phyloP scores from a whole-genome alignment of 2,329 filamentous ascomycete genomes.

The Dactylonectria macrodidyma region DNA sequence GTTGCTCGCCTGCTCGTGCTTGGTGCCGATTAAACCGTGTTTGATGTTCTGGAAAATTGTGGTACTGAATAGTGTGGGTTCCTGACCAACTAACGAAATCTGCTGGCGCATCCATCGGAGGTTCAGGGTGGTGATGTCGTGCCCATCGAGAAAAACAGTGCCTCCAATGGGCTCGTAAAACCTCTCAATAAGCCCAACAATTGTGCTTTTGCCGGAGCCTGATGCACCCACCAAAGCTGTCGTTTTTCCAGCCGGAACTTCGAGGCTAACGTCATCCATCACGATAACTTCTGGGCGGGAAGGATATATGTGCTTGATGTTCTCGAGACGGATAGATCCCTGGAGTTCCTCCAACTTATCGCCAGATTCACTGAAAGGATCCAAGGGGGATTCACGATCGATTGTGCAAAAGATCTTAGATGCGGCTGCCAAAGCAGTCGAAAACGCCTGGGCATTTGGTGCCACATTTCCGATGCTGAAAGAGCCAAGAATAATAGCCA shows the following conservation, averaged over 20 bases:
- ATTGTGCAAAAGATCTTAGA: slow-evolving; percentile 89
- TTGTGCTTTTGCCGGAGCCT: slow-evolving; percentile 66
- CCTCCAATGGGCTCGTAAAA: slow-evolving; percentile 67
- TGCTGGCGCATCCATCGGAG: slow-evolving; percentile 62
- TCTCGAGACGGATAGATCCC: slow-evolving; percentile 58
- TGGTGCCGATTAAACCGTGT: slow-evolving; percentile 55
- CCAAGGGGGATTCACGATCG: slow-evolving; percentile 71
- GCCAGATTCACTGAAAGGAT: slow-evolving; percentile 52
- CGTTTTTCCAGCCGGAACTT: slow-evolving; percentile 57
- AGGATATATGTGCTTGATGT: slow-evolving; percentile 66
- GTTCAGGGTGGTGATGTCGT: slow-evolving; percentile 55
- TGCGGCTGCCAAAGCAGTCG: slow-evolving; percentile 81
- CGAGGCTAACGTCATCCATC: slow-evolving; percentile 53
- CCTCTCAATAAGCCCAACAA: slow-evolving; percentile 55
- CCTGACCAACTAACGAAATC: slow-evolving; percentile 64
- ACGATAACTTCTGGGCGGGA: slow-evolving; percentile 61
- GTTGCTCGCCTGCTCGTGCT: background rate
- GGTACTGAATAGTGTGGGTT: slow-evolving; percentile 62
- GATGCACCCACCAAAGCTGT: slow-evolving; percentile 69
- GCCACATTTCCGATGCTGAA: slow-evolving; percentile 85
- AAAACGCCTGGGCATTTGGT: slow-evolving; percentile 84
- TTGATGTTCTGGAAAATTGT: slow-evolving; percentile 60
- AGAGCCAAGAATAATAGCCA: slow-evolving; percentile 86
- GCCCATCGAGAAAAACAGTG: slow-evolving; percentile 54
- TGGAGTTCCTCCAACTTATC: slow-evolving; percentile 40